phyloP scores from a whole-genome alignment of 2,329 filamentous ascomycete species.

The Chlorencoelia australis region DNA sequence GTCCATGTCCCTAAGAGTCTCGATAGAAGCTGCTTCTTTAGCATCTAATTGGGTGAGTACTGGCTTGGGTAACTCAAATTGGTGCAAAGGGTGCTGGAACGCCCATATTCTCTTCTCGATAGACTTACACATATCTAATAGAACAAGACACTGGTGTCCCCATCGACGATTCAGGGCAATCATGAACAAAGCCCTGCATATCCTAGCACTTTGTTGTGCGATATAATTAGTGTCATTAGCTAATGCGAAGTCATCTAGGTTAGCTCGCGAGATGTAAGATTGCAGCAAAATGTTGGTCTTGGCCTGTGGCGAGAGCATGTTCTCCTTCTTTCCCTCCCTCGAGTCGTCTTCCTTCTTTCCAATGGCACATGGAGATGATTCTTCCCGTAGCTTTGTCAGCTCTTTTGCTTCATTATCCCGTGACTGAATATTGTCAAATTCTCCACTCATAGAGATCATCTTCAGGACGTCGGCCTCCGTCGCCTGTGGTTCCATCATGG shows the following conservation, averaged over 20 bases:
- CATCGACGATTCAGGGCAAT: conserved; percentile 90
- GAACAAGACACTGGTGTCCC: conserved; percentile 88
- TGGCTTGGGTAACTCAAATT: conserved; percentile 82
- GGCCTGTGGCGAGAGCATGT: conserved; percentile 66
- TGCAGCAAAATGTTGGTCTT: conserved; percentile 96
- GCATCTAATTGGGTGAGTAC: conserved; percentile 76
- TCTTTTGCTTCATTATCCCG: conserved; percentile 86
- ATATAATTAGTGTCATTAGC: conserved; percentile 90
- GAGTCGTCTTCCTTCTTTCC: conserved; percentile 56
- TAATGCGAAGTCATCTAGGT: conserved; percentile 87
- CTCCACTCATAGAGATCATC: conserved; percentile 96
- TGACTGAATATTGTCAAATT: conserved; percentile 95
- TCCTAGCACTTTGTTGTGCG: conserved; percentile 88
- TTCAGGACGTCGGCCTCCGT: conserved; percentile 87
- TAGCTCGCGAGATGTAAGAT: conserved; percentile 80
- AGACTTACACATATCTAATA: conserved; percentile 88
- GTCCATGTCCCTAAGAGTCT: conserved; percentile 87
- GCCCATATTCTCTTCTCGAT: conserved; percentile 96
- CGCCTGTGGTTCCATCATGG: conserved; percentile 76
- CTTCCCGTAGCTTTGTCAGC: conserved; percentile 58
- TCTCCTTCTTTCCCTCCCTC: no score
- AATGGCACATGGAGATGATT: conserved; percentile 61
- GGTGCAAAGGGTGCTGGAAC: conserved; percentile 86
- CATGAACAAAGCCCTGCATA: conserved; percentile 93
- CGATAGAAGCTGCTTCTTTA: conserved; percentile 68